phyloP scores from a whole-genome alignment of 192 early-diverging fungal genomes.

The Podila verticillata region DNA sequence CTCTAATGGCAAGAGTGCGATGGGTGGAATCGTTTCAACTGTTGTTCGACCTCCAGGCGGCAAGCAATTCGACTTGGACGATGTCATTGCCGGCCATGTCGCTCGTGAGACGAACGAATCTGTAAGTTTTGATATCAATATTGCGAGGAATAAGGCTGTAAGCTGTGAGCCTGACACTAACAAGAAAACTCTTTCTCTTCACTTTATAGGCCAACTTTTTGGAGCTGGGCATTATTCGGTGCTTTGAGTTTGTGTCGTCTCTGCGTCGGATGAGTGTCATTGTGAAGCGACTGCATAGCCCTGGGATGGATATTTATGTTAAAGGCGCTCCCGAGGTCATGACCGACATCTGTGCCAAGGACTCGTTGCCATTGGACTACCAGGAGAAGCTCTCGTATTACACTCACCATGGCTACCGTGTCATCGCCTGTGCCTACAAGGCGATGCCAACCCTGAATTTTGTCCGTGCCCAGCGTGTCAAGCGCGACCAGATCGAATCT shows the following conservation, averaged over 20 bases:
- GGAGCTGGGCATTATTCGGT: constrained; percentile 84
- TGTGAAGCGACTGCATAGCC: constrained; percentile 73
- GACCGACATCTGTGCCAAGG: constrained; percentile 84
- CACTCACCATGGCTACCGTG: constrained; percentile 96
- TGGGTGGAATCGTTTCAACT: constrained; percentile 71
- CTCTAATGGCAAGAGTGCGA: not conserved
- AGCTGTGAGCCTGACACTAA: not conserved
- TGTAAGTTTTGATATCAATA: not conserved
- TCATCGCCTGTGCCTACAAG: constrained; percentile 92
- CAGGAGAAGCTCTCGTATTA: constrained; percentile 82
- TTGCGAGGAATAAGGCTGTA: too few relatives aligned
- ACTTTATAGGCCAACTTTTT: constrained; percentile 30
- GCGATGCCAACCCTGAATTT: constrained; percentile 73
- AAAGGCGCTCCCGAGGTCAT: constrained; percentile 99
- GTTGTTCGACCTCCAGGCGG: constrained; percentile 89
- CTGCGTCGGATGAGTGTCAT: constrained; percentile 95
- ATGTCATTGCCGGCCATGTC: constrained; percentile 41
- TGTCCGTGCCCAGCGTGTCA: constrained; percentile 80
- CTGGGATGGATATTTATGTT: constrained; percentile 84
- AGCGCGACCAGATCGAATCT: constrained; percentile 85
- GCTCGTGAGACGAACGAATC: constrained; percentile 17
- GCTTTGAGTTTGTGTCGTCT: constrained; percentile 93
- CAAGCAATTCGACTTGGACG: constrained; percentile 66
- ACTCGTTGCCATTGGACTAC: constrained; percentile 88
- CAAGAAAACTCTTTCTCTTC: not conserved